Conservation (phyloP, 371 early-diverging fungal genomes). For the Nosema bombycis region DNA sequence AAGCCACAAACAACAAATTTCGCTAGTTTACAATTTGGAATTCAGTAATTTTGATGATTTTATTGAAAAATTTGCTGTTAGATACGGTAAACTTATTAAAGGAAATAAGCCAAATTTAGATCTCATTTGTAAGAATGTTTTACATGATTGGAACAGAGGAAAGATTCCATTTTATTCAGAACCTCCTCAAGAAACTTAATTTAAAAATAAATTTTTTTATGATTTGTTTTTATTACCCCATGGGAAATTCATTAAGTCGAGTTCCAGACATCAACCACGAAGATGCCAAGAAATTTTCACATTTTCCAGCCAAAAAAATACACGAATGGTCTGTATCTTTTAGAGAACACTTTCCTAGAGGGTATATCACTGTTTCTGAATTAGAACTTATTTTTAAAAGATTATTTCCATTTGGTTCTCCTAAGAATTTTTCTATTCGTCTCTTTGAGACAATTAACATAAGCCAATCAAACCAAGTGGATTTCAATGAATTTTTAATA, state of each 20-base stretch:
- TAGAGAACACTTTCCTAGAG: constrained; percentile 49
- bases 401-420: constrained; percentile 58
- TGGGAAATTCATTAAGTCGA: constrained; percentile 47
- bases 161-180: constrained; percentile 85
- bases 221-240: constrained; percentile 15
- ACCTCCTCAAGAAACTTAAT: constrained; percentile 70
- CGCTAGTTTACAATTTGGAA: constrained; percentile 77
- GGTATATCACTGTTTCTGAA: constrained; percentile 41
- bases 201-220: neutral
- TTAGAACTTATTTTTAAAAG: constrained; percentile 50
- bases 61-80: constrained; percentile 76
- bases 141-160: constrained; percentile 96
- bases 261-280: constrained; percentile 11
- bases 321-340: constrained; percentile 54
- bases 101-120: constrained; percentile 86
- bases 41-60: constrained; percentile 79
- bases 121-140: constrained; percentile 86
- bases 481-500: constrained; percentile 60
- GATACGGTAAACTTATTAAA: constrained; percentile 83
- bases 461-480: constrained; percentile 41
- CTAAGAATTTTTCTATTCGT: constrained; percentile 41
- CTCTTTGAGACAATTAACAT: constrained; percentile 63
- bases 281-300: constrained; percentile 50
- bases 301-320: constrained; percentile 56
- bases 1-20: constrained; percentile 80